Evolutionary conservation across 352 stramenopile species (phyloP).

Genomic region (Phytophthora brassicae): DNA sequence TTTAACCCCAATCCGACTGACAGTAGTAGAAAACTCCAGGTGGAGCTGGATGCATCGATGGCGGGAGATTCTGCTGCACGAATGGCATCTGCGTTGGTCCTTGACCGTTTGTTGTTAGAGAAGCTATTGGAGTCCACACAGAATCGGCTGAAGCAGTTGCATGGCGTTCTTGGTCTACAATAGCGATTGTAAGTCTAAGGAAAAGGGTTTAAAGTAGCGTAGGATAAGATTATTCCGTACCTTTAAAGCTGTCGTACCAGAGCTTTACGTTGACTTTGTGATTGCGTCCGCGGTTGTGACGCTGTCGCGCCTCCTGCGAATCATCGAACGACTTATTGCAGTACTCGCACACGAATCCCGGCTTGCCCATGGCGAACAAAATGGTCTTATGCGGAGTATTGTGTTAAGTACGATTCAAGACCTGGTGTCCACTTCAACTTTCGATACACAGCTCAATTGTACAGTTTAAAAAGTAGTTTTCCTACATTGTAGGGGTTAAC

Average conservation of each 20-base stretch:
- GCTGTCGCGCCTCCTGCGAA: constrained; percentile 64
- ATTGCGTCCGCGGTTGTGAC: constrained; percentile 67
- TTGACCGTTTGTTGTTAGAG: neutral
- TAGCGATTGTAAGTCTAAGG: constrained; percentile 2
- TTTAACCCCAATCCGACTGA: constrained; percentile 63
- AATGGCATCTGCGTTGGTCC: neutral
- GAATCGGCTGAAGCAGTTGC: neutral
- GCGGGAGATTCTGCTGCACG: constrained; percentile 42
- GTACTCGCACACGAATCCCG: constrained; percentile 72
- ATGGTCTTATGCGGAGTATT: neutral
- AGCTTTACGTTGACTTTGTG: constrained; percentile 85
- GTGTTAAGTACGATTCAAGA: constrained; percentile 43
- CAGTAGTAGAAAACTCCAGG: constrained; percentile 49
- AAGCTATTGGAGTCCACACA: constrained; percentile 12
- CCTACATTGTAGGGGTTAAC: no score
- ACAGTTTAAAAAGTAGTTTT: no score
- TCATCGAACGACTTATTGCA: constrained; percentile 85
- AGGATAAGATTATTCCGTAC: constrained; percentile 25
- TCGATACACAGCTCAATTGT: neutral
- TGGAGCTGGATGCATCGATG: constrained; percentile 71
- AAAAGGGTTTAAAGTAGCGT: neutral
- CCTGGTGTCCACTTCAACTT: constrained; percentile 10
- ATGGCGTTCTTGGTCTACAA: constrained; percentile 49
- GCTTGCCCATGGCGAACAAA: constrained; percentile 44
- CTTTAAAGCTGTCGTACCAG: constrained; percentile 81